Conservation (phyloP, 2,329 filamentous ascomycete genomes). For the Torrubiella hemipterigena region DNA sequence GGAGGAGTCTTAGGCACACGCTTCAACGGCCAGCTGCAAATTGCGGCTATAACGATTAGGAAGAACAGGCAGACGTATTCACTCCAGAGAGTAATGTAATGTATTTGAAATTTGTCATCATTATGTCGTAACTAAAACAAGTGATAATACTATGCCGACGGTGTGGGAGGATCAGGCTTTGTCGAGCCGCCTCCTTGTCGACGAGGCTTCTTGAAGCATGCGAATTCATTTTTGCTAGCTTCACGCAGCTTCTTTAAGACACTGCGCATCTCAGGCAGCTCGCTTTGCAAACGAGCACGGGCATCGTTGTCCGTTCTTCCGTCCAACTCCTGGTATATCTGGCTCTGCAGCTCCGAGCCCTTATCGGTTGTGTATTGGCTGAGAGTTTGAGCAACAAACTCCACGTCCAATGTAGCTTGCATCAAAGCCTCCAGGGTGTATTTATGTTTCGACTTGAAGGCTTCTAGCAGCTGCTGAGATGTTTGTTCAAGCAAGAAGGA, state of each 20-base stretch:
- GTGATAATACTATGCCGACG: too few relatives aligned
- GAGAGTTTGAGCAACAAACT: conserved; percentile 91
- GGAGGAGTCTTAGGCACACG: too few relatives aligned
- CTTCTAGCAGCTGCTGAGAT: conserved; percentile 66
- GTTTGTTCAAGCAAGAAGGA: conserved; percentile 78
- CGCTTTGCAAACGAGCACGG: conserved; percentile 65
- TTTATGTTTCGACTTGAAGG: conserved; percentile 54
- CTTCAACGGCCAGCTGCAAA: too few relatives aligned
- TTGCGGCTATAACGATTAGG: too few relatives aligned
- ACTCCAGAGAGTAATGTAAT: too few relatives aligned
- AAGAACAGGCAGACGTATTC: too few relatives aligned
- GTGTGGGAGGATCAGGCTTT: too few relatives aligned
- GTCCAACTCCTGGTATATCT: conserved; percentile 88
- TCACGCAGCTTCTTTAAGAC: conserved; percentile 77
- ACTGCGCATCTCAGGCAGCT: conserved; percentile 79
- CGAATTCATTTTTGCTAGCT: conserved; percentile 73
- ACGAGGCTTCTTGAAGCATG: conserved; percentile 64
- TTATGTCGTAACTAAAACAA: too few relatives aligned
- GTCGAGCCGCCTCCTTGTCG: conserved; percentile 14
- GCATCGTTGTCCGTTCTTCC: conserved; percentile 80
- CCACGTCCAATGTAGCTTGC: conserved; percentile 94
- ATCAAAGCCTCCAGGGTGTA: conserved; percentile 78
- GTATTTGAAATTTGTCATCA: too few relatives aligned
- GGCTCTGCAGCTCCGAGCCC: conserved; percentile 69
- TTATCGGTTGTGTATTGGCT: conserved; percentile 79